phyloP scores from a whole-genome alignment of 1,139 yeast species.

The Yueomyces sp. region DNA sequence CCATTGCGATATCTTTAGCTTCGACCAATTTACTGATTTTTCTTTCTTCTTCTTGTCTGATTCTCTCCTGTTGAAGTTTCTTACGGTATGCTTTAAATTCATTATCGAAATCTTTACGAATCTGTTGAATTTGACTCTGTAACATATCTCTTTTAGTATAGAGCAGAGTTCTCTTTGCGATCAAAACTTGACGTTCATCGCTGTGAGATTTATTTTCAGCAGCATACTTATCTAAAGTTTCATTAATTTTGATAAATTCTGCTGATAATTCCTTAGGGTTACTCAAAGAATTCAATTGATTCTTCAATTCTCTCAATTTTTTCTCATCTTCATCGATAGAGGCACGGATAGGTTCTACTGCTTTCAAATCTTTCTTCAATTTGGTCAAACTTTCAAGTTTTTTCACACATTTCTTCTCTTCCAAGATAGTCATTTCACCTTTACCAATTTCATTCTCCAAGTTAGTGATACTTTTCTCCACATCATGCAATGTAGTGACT shows the following conservation, averaged over 20 bases:
- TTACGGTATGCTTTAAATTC: conserved; percentile 58
- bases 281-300: conserved; percentile 44
- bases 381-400: conserved; percentile 44
- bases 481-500: conserved; percentile 65
- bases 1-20: conserved; percentile 47
- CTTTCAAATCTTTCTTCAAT: conserved; percentile 68
- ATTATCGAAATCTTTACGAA: conserved; percentile 52
- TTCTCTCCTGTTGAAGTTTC: conserved; percentile 53
- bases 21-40: conserved; percentile 40
- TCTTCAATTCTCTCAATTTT: conserved; percentile 63
- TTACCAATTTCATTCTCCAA: conserved; percentile 75
- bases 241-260: conserved; percentile 39
- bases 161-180: conserved; percentile 50
- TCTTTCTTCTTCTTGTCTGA: conserved; percentile 56
- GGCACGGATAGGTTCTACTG: conserved; percentile 41
- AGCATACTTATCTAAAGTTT: conserved; percentile 25
- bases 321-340: conserved; percentile 68
- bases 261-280: conserved; percentile 35
- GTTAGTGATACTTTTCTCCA: conserved; percentile 61
- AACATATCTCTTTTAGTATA: conserved; percentile 56
- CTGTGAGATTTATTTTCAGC: background rate
- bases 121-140: conserved; percentile 45
- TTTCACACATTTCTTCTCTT: too few species aligned
- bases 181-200: background rate
- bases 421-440: conserved; percentile 23